Evolutionary conservation across 805 yeast genomes (phyloP).

Genomic region (Candida hispaniensis): DNA sequence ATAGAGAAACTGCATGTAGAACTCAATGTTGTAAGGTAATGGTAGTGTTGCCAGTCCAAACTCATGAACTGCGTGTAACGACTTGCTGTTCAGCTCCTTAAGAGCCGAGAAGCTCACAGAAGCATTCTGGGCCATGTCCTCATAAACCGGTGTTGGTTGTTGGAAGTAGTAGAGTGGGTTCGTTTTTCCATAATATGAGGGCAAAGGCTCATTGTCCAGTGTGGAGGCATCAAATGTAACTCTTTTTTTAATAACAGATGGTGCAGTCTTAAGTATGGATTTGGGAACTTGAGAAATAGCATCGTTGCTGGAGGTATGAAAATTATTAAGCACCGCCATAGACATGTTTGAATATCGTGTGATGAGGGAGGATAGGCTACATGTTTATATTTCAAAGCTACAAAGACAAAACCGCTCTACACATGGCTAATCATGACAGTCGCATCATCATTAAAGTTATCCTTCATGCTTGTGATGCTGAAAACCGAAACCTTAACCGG

Average conservation of each 20-base stretch:
- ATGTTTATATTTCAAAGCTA: no score
- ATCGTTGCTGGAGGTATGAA: no score
- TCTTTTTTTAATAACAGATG: slow-evolving; percentile 6
- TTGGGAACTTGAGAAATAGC: slow-evolving; percentile 14
- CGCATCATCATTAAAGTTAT: no score
- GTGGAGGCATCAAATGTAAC: slow-evolving; percentile 15
- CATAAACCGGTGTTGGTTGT: no score
- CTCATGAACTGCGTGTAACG: slow-evolving; percentile 11
- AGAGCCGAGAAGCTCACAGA: slow-evolving; percentile 8
- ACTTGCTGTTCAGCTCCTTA: slow-evolving; percentile 15
- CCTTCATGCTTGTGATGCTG: no score
- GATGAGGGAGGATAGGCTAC: no score
- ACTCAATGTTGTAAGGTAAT: slow-evolving; percentile 13
- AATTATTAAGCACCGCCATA: no score
- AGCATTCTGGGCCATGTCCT: no score
- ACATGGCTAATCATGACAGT: no score
- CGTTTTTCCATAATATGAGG: slow-evolving; percentile 4
- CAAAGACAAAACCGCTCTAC: no score
- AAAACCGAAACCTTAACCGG: no score
- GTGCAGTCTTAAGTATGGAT: slow-evolving; percentile 13
- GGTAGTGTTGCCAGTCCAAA: slow-evolving; percentile 14
- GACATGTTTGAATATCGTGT: no score
- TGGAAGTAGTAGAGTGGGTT: slow-evolving; percentile 10
- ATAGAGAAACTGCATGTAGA: slow-evolving; percentile 16
- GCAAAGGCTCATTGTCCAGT: slow-evolving; percentile 14